Base-by-base conservation (phyloP, 2,329 filamentous ascomycete genomes). In the Podosphaera fusca region DNA sequence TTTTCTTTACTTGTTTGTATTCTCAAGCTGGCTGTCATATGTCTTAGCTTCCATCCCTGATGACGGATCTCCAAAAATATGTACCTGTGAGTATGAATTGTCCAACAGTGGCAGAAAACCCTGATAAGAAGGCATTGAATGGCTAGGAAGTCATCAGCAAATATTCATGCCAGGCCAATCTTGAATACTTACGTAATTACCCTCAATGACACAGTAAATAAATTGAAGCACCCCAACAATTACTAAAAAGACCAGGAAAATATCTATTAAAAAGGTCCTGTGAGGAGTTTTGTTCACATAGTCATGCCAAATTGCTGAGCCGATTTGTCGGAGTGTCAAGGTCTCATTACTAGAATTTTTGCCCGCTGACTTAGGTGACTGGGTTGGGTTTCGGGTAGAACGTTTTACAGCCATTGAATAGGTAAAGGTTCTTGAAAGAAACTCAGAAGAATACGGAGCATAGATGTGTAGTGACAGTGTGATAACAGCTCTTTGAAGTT, bases 91-190 rank as follows among this genome's bases (percentile, higher is more conserved):
- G 80, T 61, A 98, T 92, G 69, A 98, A 98, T 69, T 98, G 92
- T 60, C 92, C 92, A 61, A 98, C 90, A 1, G 90, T 92, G 14
- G 90, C 87, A 60, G 81, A 82, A 74, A 98, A 98, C 53, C 92
- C 94, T 36, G 89, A 87, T 36, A 98, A 80, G 74, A 98, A 98
- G 62, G 94, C 92, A 70, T 98, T 98, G 77, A 98, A 98, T 8
- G 92, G 92, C 90, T 96, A 67, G 53, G 62, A n/a, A 52, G 21
- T 47, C 30, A 56, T 62, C 47, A 63, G 58, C 57, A 55, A n/a
- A 50, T 45, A 14, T 33, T 3, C 38, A 10, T 30, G 7, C 2
- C 21, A 21, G 12, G 21, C 30, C 9, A 38, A 8, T 31, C 30
- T 35, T 21, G 33, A n/a, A 53, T 53, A 79, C 87, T 60, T 78